These are phyloP conservation scores for Talaromyces sp. DNA, from an alignment of 2,329 filamentous ascomycete species.

Conservation along the genomic window DNA sequence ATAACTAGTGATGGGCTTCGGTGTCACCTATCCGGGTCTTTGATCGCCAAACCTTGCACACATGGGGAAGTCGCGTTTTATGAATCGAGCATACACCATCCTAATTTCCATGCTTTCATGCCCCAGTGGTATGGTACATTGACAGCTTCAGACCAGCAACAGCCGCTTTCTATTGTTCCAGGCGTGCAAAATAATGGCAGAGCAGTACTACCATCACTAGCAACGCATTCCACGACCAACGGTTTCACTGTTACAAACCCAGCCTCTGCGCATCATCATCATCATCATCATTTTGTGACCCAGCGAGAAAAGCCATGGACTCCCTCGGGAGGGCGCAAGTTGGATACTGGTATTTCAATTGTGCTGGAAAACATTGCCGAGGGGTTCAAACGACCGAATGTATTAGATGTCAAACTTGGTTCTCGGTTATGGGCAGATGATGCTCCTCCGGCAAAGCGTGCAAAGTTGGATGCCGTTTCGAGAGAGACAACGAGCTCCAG, in stretches of 20 bases:
- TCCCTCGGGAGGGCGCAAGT: slow-evolving; percentile 54
- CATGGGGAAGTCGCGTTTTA: slow-evolving; percentile 84
- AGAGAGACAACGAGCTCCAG: slow-evolving; percentile 55
- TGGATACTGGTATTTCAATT: slow-evolving; percentile 72
- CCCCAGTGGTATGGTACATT: slow-evolving; percentile 80
- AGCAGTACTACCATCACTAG: slow-evolving; percentile 24
- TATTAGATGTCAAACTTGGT: slow-evolving; percentile 90
- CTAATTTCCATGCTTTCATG: slow-evolving; percentile 72
- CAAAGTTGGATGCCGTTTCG: slow-evolving; percentile 55
- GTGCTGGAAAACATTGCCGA: slow-evolving; percentile 79
- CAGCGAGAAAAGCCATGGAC: slow-evolving; percentile 36
- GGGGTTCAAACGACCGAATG: slow-evolving; percentile 79
- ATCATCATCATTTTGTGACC: slow-evolving; percentile 19
- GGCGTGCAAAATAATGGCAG: slow-evolving; percentile 48
- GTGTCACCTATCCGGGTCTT: slow-evolving; percentile 71
- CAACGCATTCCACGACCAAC: slow-evolving; percentile 19
- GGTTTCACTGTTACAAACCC: slow-evolving; percentile 15
- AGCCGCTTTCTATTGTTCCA: slow-evolving; percentile 33
- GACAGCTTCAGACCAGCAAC: slow-evolving; percentile 43
- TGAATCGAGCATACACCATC: slow-evolving; percentile 62
- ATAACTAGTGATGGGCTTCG: slow-evolving; percentile 74
- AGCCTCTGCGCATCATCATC: slow-evolving; percentile 18
- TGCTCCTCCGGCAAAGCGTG: slow-evolving; percentile 54
- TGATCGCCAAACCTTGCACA: slow-evolving; percentile 94
- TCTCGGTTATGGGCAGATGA: slow-evolving; percentile 76